These are phyloP conservation scores for Dentipellis sp. DNA, from an alignment of 768 basidiomycete genomes.

Conservation along the genomic window DNA sequence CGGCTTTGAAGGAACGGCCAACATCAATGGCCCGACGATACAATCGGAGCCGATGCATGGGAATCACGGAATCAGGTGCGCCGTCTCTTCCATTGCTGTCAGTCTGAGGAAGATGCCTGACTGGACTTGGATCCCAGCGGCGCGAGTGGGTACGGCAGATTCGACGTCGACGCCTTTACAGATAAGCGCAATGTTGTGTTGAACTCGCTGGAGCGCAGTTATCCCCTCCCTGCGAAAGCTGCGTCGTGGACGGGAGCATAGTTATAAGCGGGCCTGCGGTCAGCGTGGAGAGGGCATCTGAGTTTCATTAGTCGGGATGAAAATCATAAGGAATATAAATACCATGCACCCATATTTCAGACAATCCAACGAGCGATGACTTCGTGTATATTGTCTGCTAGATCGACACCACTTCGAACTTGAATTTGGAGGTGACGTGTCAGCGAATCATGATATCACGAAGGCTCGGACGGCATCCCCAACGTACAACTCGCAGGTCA, in stretches of 20 bases:
- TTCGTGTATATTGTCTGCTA: too few species aligned
- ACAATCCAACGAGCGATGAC: too few species aligned
- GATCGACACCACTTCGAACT: too few species aligned
- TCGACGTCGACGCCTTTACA: slow-evolving; percentile 44
- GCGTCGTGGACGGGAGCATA: background rate
- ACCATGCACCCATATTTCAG: too few species aligned
- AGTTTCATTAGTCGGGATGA: too few species aligned
- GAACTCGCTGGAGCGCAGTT: slow-evolving; percentile 24
- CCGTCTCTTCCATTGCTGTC: background rate
- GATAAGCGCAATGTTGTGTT: slow-evolving; percentile 33
- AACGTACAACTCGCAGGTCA: too few species aligned
- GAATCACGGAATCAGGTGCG: background rate
- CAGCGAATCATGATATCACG: too few species aligned
- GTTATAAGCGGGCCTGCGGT: background rate
- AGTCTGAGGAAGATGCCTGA: background rate
- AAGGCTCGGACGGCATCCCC: too few species aligned
- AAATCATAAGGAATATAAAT: too few species aligned
- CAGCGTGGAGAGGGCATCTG: too few species aligned
- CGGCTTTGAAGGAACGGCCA: background rate
- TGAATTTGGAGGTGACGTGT: too few species aligned
- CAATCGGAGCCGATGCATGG: background rate
- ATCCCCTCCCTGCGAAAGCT: background rate
- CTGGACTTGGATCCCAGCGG: slow-evolving; percentile 11
- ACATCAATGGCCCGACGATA: background rate
- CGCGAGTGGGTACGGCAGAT: slow-evolving; percentile 38